phyloP scores from a whole-genome alignment of 352 stramenopile species.

The Phytopythium sindhum region DNA sequence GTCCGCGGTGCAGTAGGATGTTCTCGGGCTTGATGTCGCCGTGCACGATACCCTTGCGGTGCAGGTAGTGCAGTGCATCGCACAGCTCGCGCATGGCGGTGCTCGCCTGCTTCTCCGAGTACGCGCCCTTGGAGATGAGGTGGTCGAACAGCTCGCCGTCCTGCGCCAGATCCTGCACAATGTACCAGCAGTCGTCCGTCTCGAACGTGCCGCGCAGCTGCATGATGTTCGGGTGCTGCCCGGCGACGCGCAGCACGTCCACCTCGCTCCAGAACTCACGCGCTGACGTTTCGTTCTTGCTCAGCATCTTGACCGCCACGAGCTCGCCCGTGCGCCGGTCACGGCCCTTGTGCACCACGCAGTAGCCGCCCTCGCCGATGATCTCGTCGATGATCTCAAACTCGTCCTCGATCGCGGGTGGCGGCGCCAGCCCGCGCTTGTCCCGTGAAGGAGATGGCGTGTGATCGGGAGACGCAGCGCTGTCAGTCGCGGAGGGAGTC shows the following conservation, averaged over 20 bases:
- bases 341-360: constrained; percentile 67
- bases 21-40: constrained; percentile 90
- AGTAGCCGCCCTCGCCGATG: constrained; percentile 78
- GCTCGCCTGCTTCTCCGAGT: constrained; percentile 79
- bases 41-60: constrained; percentile 86
- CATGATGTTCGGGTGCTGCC: constrained; percentile 78
- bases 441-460: not conserved
- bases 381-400: constrained; percentile 82
- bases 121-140: constrained; percentile 81
- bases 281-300: constrained; percentile 70
- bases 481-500: not conserved
- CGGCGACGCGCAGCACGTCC: constrained; percentile 67
- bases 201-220: constrained; percentile 71
- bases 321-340: constrained; percentile 60
- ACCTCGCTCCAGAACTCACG: constrained; percentile 85
- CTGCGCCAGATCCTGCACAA: constrained; percentile 81
- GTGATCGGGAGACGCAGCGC: not conserved
- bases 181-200: constrained; percentile 72
- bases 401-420: constrained; percentile 48
- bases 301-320: constrained; percentile 80
- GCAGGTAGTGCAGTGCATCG: constrained; percentile 79
- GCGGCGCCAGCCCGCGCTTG: constrained; percentile 3
- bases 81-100: constrained; percentile 65
- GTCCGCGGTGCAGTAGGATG: constrained; percentile 64
- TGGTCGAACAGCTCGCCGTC: constrained; percentile 88